Base-by-base conservation (phyloP, 2,329 filamentous ascomycete genomes). In the Botryotinia calthae region DNA sequence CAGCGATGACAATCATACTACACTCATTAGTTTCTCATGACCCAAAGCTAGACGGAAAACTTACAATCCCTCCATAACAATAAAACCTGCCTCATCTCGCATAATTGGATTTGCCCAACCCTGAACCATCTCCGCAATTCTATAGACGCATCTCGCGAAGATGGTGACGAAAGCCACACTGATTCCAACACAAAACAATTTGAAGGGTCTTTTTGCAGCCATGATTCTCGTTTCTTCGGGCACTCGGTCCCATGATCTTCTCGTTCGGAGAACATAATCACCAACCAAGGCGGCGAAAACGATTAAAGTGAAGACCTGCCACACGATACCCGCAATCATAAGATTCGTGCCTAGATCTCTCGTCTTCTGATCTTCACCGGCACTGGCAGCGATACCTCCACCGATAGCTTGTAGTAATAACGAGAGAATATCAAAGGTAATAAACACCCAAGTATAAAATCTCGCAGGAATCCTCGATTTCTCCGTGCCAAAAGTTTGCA, bases 101-200 rank as follows among this genome's bases (percentile, higher is more conserved):
- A 91, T 90, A 79, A 90, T 87, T 25, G 83, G 78, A 81, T 89
- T 90, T 16, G 86, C 87, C 88, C 88, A 91, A 31, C 89, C 89
- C 40, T 87, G 87, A 2, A 86, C 85, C 87, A 91, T 89, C 79
- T 91, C 89, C 1, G 86, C 86, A 70, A 90, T 75, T 71, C 78
- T 70, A 56, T 79, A 79, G 7, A 78, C 58, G 59, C 78, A 79
- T 67, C 78, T 66, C 1, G 73, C 63, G 34, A 79, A 77, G 8
- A 79, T 73, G 0, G 72, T 70, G 12, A 72, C n/a, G 34, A 75
- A 74, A 8, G 77, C 73, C 16, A 75, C 69, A 20, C 54, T 37
- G 10, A 78, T 64, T 10, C 71, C 75, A 28, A 51, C n/a, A n/a
- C 74, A 40, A 44, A 79, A 79, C 3, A 73, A 59, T 61, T 71